These are phyloP conservation scores for Diutina catenulata DNA, from an alignment of 1,139 yeast genomes.

Conservation along the genomic window DNA sequence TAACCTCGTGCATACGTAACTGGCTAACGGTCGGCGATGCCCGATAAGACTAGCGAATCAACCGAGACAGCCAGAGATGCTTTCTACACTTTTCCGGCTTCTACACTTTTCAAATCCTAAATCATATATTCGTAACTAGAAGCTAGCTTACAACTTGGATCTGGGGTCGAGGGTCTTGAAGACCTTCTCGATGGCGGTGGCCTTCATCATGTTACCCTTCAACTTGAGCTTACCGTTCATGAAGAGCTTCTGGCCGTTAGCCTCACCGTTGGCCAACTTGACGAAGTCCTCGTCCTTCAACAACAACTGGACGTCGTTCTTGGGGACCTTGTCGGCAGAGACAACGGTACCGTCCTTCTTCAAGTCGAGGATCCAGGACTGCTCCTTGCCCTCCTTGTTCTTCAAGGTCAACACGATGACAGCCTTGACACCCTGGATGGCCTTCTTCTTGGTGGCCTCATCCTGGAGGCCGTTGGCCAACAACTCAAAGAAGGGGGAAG, in stretches of 20 bases:
- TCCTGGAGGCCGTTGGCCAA: constrained; percentile 31
- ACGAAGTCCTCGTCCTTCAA: constrained; percentile 56
- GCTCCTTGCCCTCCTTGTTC: constrained; percentile 53
- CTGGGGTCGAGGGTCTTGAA: constrained; percentile 55
- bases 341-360: constrained; percentile 49
- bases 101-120: not conserved
- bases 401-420: constrained; percentile 57
- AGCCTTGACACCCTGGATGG: constrained; percentile 45
- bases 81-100: too few species aligned
- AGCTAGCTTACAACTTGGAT: constrained; percentile 19
- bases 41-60: too few species aligned
- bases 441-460: constrained; percentile 26
- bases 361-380: constrained; percentile 63
- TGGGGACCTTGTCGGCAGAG: constrained; percentile 34
- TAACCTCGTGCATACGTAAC: too few species aligned
- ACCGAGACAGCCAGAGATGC: too few species aligned
- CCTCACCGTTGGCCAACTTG: constrained; percentile 63
- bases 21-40: too few species aligned
- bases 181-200: constrained; percentile 63
- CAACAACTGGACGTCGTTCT: constrained; percentile 56
- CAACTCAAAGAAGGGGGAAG: constrained; percentile 33
- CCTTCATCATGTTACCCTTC: constrained; percentile 86
- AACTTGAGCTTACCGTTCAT: constrained; percentile 78
- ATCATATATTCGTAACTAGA: not conserved
- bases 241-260: constrained; percentile 76